Evolutionary conservation across 2,329 filamentous ascomycete species (phyloP).

Genomic region (Epichloe typhina): DNA sequence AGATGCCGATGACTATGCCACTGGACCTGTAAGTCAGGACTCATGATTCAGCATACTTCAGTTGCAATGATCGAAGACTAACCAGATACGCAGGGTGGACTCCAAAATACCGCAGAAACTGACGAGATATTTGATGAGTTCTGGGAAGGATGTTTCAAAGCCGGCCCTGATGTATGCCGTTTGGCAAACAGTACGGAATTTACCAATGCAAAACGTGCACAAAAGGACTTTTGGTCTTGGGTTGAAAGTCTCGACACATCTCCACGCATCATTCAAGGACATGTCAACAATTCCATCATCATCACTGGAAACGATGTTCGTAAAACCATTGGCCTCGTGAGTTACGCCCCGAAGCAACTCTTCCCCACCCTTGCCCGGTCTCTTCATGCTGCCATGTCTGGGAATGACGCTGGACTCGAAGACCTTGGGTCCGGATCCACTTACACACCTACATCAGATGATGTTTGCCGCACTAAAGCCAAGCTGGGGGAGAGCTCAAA

Average conservation of each 20-base stretch:
- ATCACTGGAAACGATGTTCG: slow-evolving; percentile 19
- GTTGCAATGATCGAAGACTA: background rate
- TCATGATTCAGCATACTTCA: no score
- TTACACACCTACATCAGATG: slow-evolving; percentile 7
- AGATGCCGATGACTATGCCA: slow-evolving; percentile 22
- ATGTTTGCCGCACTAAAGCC: slow-evolving; percentile 5
- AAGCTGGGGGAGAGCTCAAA: slow-evolving; percentile 8
- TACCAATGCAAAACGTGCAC: slow-evolving; percentile 11
- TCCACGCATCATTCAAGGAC: slow-evolving; percentile 10
- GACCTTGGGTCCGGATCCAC: background rate
- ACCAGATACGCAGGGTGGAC: slow-evolving; percentile 15
- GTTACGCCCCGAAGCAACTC: slow-evolving; percentile 17
- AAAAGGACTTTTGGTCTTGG: slow-evolving; percentile 17
- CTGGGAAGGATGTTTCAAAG: slow-evolving; percentile 22
- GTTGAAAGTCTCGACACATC: slow-evolving; percentile 13
- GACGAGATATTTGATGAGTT: slow-evolving; percentile 21
- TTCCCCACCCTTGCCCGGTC: slow-evolving; percentile 6
- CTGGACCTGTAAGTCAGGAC: slow-evolving; percentile 3
- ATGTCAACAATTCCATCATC: slow-evolving; percentile 10
- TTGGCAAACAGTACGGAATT: slow-evolving; percentile 14
- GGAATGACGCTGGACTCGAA: slow-evolving; percentile 4
- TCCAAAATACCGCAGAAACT: slow-evolving; percentile 21
- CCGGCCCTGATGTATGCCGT: slow-evolving; percentile 13
- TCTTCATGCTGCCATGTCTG: slow-evolving; percentile 9
- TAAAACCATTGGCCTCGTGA: slow-evolving; percentile 12